Base-by-base conservation (phyloP, 306 rosid genomes). In the Corylus americana region DNA sequence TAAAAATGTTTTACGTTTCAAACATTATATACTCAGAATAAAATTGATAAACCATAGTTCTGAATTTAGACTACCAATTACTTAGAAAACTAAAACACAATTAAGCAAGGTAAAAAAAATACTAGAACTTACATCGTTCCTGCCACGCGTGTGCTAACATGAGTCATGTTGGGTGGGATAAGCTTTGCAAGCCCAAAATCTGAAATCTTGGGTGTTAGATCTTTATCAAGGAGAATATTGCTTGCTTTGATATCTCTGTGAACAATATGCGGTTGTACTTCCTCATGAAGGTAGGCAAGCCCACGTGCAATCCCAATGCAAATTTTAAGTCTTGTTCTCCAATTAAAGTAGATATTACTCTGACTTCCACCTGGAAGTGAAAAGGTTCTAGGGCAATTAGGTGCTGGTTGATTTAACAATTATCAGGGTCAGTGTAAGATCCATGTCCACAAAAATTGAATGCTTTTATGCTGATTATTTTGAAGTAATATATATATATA, bases 211-310 rank as follows among this genome's bases (percentile, higher is more conserved):
- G 99, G 97, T 14, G 85, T 78, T 37, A 95, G 88, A 73, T 91
- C 88, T 79, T 73, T 81, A 78, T 91, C 96, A 16, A 95, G 98
- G 49, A 95, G 92, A 83, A 95, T 95, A 64, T 95, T 95, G 90
- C 99, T 95, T 8, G 99, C 98, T 89, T 95, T 95, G 83, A 95
- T 95, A 78, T 95, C 99, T 74, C 99, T 90, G 77, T 95, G 99
- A 84, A 93, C 85, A 83, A 95, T 90, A 78, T 78, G 88, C 31
- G 99, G 99, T 55, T 86, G 90, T 13, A 90, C 93, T 85, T 88
- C 98, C 82, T 91, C 99, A 17, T 95, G 99, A 79, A 93, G 98
- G 75, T 84, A 95, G 29, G 99, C 88, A 64, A 95, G 93, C 71
- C 99, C 99, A 0, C 89, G 79, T 22, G 99, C 99, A 79, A 95